Percentiles rank a stretch among this genome's conserved stretches.
Conservation (phyloP, 225 moss, liverwort and hornwort species). For the Lunularia cruciata region DNA sequence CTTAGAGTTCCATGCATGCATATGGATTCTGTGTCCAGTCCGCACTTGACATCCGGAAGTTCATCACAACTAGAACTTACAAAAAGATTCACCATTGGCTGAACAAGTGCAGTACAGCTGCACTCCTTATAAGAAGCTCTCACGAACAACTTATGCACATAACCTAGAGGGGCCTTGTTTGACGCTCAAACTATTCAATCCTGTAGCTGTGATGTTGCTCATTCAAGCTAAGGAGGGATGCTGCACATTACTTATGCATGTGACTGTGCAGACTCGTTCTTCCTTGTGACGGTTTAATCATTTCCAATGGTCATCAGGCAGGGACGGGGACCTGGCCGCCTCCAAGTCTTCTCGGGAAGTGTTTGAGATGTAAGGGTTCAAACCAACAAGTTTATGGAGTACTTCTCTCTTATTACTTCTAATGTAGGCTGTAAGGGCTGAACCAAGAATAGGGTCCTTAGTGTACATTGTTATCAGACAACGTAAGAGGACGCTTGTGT, state of each 20-base stretch:
- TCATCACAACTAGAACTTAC: too few species aligned
- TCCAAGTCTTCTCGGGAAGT: slow-evolving; percentile 33
- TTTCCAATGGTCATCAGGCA: slow-evolving; percentile 26
- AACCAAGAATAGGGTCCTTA: too few species aligned
- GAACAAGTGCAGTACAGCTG: too few species aligned
- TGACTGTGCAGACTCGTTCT: background rate
- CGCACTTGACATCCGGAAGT: background rate
- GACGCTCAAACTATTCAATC: background rate
- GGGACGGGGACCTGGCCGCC: slow-evolving; percentile 30
- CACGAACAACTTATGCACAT: background rate
- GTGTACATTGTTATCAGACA: too few species aligned
- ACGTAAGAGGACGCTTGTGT: too few species aligned
- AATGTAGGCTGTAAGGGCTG: too few species aligned
- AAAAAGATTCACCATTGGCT: background rate
- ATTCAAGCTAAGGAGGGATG: too few species aligned
- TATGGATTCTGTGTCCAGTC: background rate
- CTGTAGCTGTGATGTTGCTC: background rate
- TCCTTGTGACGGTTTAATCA: background rate
- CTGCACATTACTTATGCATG: background rate
- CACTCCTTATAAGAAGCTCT: background rate
- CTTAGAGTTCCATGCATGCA: background rate
- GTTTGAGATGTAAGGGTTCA: slow-evolving; percentile 41
- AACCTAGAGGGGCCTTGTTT: background rate
- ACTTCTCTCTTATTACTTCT: too few species aligned
- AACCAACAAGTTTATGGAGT: too few species aligned